Evolutionary conservation across 2,329 filamentous ascomycete genomes (phyloP), one percentile per base, ranked within the genome.

Genomic region (Neonectria faginata): DNA sequence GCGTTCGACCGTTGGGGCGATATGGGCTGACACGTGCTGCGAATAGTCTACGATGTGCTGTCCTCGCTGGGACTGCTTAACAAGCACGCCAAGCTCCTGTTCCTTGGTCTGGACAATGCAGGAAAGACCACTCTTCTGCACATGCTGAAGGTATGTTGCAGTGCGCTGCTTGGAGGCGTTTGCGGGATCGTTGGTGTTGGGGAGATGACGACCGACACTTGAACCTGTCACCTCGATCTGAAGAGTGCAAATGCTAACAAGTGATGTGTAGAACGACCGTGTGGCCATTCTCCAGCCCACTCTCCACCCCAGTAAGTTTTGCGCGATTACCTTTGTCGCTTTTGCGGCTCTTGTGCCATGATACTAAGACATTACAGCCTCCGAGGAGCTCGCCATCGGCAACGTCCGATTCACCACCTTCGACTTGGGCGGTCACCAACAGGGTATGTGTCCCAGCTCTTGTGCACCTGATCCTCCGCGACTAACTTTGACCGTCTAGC

Each of bases 361-460:
- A 63, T 66, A 63, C 70, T 70, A 62, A 75, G 60, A 51, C 62
- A 44, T 53, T 47, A 52, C 66, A 92, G 92, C 93, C 74, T 97
- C 93, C 62, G 94, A 97, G 85, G 94, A 97, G 81, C 89, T 97
- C 72, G 91, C 92, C 69, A 97, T 97, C 79, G 94, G 94, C 79
- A 96, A 95, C 79, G 92, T 97, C 78, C 92, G 92, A 79, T 97
- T 97, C 84, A 97, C 93, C 70, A 97, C 94, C 59, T 97, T 97
- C 79, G 94, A 97, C 81, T 85, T 97, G 64, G 94, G 94, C 79
- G 94, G 94, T 81, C 94, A 97, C 84, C 92, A 96, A 82, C 94
- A 97, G 86, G 92, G 92, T 91, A 84, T 55, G 80, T 76, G 25
- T 22, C 51, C 11, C 2, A 18, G 31, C 44, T 47, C 42, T 1